phyloP scores from a whole-genome alignment of 805 yeast species.

The Teunomyces funiuensis region DNA sequence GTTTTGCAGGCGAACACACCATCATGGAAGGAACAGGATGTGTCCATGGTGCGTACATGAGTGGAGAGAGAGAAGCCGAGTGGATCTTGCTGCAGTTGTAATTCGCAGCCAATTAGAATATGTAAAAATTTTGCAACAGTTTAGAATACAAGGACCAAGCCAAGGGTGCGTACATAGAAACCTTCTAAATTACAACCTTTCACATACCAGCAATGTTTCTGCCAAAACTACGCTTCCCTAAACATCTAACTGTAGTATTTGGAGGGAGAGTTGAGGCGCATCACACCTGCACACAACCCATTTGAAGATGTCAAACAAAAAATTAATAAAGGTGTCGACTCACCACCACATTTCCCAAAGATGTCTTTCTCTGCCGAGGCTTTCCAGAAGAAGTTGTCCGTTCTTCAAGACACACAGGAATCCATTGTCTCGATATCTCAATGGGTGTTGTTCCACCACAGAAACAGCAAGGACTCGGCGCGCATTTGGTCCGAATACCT shows the following conservation, averaged over 20 bases:
- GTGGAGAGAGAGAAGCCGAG: constrained; percentile 30
- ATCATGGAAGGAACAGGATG: constrained; percentile 28
- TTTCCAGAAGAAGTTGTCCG: constrained; percentile 46
- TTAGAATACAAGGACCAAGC: too few species aligned
- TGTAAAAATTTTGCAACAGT: too few species aligned
- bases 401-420: constrained; percentile 62
- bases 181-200: too few species aligned
- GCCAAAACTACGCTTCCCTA: too few species aligned
- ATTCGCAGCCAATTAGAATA: too few species aligned
- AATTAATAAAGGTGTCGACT: background rate
- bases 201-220: too few species aligned
- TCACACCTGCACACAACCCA: constrained; percentile 1
- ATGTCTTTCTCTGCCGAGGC: constrained; percentile 55
- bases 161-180: too few species aligned
- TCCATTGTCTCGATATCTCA: constrained; percentile 73
- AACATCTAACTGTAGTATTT: too few species aligned
- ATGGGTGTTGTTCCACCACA: constrained; percentile 69
- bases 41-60: constrained; percentile 35
- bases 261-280: too few species aligned
- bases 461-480: constrained; percentile 55
- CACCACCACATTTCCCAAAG: background rate
- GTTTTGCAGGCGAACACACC: constrained; percentile 37
- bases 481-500: constrained; percentile 50
- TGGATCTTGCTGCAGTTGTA: too few species aligned
- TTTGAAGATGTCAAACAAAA: background rate